Evolutionary conservation across 495 filamentous ascomycete species (phyloP).

Genomic region (Tricharina praecox): DNA sequence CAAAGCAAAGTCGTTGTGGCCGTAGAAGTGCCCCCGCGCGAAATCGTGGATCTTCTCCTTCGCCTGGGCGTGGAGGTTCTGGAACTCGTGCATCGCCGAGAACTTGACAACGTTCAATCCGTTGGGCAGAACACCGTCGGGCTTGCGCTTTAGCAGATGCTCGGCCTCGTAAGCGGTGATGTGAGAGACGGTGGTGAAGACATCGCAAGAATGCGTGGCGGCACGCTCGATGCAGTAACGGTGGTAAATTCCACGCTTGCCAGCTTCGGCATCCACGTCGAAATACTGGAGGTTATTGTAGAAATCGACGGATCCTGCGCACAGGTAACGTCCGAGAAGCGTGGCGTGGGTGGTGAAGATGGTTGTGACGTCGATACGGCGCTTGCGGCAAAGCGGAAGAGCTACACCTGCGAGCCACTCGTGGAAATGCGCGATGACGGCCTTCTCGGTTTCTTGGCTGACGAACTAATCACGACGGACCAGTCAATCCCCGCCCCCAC

Average conservation of each 20-base stretch:
- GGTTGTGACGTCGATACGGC: slow-evolving; percentile 89
- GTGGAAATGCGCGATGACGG: slow-evolving; percentile 94
- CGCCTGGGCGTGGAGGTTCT: slow-evolving; percentile 87
- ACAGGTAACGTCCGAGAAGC: slow-evolving; percentile 84
- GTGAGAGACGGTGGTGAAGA: slow-evolving; percentile 96
- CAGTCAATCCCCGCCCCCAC: slow-evolving; percentile 6
- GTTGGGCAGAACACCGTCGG: slow-evolving; percentile 89
- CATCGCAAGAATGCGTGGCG: slow-evolving; percentile 76
- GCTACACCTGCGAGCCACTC: slow-evolving; percentile 98
- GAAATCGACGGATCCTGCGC: slow-evolving; percentile 93
- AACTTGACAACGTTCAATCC: slow-evolving; percentile 98
- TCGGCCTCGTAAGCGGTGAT: slow-evolving; percentile 97
- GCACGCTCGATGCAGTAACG: slow-evolving; percentile 95
- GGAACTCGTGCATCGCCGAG: slow-evolving; percentile 95
- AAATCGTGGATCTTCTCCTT: slow-evolving; percentile 98
- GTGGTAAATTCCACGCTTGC: slow-evolving; percentile 96
- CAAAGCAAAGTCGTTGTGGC: slow-evolving; percentile 89
- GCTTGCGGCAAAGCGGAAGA: slow-evolving; percentile 75
- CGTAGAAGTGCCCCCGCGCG: slow-evolving; percentile 94
- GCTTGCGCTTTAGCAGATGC: slow-evolving; percentile 92
- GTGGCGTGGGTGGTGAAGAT: slow-evolving; percentile 99
- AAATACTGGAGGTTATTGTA: slow-evolving; percentile 98
- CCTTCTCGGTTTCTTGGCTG: slow-evolving; percentile 71
- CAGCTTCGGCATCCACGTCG: slow-evolving; percentile 89
- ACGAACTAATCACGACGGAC: slow-evolving; percentile 60